Evolutionary conservation across 768 basidiomycete species (phyloP).

Genomic region (Pleurotus giganteus): DNA sequence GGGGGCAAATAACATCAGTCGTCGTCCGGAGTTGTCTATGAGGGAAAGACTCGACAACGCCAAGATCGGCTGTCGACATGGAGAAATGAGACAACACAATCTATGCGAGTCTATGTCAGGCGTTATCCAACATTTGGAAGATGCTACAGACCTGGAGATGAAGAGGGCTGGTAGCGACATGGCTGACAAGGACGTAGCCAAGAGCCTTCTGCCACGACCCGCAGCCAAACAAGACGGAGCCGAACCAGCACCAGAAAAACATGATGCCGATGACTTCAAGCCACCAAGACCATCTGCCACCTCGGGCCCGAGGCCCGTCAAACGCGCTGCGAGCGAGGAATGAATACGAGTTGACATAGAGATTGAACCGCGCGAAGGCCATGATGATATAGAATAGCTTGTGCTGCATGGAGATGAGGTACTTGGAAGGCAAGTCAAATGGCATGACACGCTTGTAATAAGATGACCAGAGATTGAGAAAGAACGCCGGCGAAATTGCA

Average conservation of each 20-base stretch:
- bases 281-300: constrained; percentile 76
- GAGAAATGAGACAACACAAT: constrained; percentile 98
- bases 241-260: constrained; percentile 93
- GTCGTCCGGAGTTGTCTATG: constrained; percentile 97
- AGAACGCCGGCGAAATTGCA: constrained; percentile 87
- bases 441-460: constrained; percentile 89
- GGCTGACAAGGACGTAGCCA: constrained; percentile 79
- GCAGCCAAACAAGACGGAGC: constrained; percentile 62
- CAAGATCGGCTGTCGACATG: constrained; percentile 90
- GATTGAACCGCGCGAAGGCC: constrained; percentile 90
- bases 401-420: constrained; percentile 79
- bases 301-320: constrained; percentile 60
- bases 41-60: constrained; percentile 87
- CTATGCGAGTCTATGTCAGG: constrained; percentile 28
- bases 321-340: constrained; percentile 68
- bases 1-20: constrained; percentile 87
- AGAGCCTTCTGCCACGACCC: constrained; percentile 70
- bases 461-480: constrained; percentile 85
- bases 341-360: constrained; percentile 83
- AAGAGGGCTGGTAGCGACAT: constrained; percentile 83
- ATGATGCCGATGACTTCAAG: constrained; percentile 71
- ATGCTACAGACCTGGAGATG: constrained; percentile 78
- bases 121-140: constrained; percentile 7
- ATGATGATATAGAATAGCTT: constrained; percentile 91
- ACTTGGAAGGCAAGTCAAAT: constrained; percentile 67